These are phyloP conservation scores for Phaeoacremonium minimum DNA, from an alignment of 2,329 filamentous ascomycete genomes.

Conservation along the genomic window DNA sequence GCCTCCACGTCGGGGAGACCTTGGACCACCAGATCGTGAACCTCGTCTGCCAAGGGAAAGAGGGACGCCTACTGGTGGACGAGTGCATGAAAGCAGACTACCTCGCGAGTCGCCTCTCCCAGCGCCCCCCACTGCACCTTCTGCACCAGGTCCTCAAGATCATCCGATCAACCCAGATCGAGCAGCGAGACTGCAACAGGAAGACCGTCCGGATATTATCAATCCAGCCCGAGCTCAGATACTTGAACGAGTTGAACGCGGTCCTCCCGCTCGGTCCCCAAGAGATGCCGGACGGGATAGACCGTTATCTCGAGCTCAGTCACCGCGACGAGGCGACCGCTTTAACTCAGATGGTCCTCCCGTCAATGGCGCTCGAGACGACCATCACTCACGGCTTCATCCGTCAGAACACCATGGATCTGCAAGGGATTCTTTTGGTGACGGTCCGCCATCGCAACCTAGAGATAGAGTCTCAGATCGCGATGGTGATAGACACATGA, in stretches of 20 bases:
- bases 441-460: slow-evolving; percentile 16
- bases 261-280: slow-evolving; percentile 27
- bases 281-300: slow-evolving; percentile 43
- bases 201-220: slow-evolving; percentile 32
- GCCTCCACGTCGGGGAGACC: slow-evolving; percentile 29
- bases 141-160: slow-evolving; percentile 29
- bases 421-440: slow-evolving; percentile 22
- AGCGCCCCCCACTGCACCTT: slow-evolving; percentile 12
- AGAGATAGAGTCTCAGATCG: slow-evolving; percentile 25
- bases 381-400: slow-evolving; percentile 39
- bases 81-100: slow-evolving; percentile 15
- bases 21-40: slow-evolving; percentile 20
- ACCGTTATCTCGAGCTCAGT: slow-evolving; percentile 34
- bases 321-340: slow-evolving; percentile 42
- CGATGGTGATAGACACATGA: slow-evolving; percentile 32
- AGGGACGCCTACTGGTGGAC: slow-evolving; percentile 14
- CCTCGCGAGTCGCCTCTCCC: slow-evolving; percentile 13
- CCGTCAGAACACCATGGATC: slow-evolving; percentile 25
- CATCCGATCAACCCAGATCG: slow-evolving; percentile 53
- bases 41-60: slow-evolving; percentile 31
- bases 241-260: slow-evolving; percentile 32
- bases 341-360: slow-evolving; percentile 22
- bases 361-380: slow-evolving; percentile 38
- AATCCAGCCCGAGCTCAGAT: slow-evolving; percentile 45
- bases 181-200: slow-evolving; percentile 40